A percentile compares a stretch with the other conserved stretches of the same genome.
These are phyloP conservation scores for Sugiyamaella qingdaonensis DNA, from an alignment of 805 yeast species.

Conservation along the genomic window DNA sequence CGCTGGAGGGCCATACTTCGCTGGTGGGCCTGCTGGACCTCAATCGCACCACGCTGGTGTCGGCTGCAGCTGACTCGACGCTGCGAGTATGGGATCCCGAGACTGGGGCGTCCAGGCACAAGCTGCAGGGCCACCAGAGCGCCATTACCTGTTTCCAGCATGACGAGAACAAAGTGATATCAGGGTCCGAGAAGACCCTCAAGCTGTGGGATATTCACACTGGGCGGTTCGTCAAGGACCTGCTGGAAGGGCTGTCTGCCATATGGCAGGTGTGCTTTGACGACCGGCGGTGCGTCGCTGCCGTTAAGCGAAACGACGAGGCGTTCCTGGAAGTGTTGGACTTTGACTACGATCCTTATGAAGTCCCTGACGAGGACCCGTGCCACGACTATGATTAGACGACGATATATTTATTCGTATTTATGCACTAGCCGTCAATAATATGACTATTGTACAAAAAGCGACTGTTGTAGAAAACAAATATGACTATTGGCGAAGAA, in stretches of 20 bases:
- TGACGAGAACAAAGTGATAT: constrained; percentile 74
- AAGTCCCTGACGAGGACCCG: not conserved
- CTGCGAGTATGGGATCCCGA: constrained; percentile 90
- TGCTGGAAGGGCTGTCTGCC: constrained; percentile 72
- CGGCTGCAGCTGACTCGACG: constrained; percentile 95
- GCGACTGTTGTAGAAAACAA: no score
- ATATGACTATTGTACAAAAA: no score
- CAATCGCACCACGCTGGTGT: constrained; percentile 69
- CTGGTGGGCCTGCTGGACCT: constrained; percentile 83
- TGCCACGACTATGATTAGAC: not conserved
- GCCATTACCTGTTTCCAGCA: constrained; percentile 94
- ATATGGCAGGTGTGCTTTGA: constrained; percentile 95
- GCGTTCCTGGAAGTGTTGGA: constrained; percentile 84
- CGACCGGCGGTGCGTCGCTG: constrained; percentile 80
- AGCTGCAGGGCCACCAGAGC: constrained; percentile 68
- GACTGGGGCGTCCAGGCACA: constrained; percentile 59
- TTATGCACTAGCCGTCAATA: not conserved
- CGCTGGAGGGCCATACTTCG: constrained; percentile 83
- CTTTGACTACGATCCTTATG: constrained; percentile 48
- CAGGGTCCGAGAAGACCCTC: constrained; percentile 85
- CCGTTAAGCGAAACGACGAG: constrained; percentile 67
- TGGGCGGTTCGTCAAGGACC: constrained; percentile 67
- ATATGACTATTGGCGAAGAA: no score
- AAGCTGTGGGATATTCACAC: constrained; percentile 82
- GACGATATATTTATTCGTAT: not conserved